These are phyloP conservation scores for Candida glaebosa DNA, from an alignment of 805 yeast species.

Conservation along the genomic window DNA sequence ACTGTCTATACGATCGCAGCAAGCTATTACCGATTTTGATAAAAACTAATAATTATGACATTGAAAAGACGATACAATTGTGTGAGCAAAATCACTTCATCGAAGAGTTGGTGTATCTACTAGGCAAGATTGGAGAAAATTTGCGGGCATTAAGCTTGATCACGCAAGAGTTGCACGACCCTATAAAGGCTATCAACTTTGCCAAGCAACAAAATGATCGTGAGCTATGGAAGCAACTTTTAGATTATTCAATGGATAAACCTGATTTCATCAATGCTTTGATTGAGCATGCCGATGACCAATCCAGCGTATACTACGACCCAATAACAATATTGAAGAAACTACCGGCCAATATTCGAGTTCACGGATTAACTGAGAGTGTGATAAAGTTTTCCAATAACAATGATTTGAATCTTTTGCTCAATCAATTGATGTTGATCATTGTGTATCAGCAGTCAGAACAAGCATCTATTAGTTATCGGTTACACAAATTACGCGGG, in stretches of 20 bases:
- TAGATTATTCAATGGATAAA: conserved; percentile 65
- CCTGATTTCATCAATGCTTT: conserved; percentile 77
- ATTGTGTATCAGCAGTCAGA: conserved; percentile 32
- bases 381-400: conserved; percentile 60
- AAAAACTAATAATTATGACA: conserved; percentile 58
- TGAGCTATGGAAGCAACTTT: conserved; percentile 77
- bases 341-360: conserved; percentile 59
- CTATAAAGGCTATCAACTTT: conserved; percentile 76
- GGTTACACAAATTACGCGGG: conserved; percentile 23
- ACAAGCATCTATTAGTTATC: conserved; percentile 20
- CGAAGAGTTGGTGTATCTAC: conserved; percentile 75
- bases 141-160: conserved; percentile 73
- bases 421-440: conserved; percentile 51
- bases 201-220: conserved; percentile 63
- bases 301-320: conserved; percentile 41
- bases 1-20: conserved; percentile 56
- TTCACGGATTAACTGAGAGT: conserved; percentile 62
- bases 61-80: conserved; percentile 63
- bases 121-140: conserved; percentile 80
- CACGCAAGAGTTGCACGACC: conserved; percentile 73
- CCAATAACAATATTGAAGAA: conserved; percentile 66
- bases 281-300: conserved; percentile 63
- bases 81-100: conserved; percentile 53
- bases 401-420: conserved; percentile 49
- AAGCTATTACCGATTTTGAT: conserved; percentile 60